Evolutionary conservation across 2,329 filamentous ascomycete species (phyloP).

Genomic region (Dothiorella sarmentorum): DNA sequence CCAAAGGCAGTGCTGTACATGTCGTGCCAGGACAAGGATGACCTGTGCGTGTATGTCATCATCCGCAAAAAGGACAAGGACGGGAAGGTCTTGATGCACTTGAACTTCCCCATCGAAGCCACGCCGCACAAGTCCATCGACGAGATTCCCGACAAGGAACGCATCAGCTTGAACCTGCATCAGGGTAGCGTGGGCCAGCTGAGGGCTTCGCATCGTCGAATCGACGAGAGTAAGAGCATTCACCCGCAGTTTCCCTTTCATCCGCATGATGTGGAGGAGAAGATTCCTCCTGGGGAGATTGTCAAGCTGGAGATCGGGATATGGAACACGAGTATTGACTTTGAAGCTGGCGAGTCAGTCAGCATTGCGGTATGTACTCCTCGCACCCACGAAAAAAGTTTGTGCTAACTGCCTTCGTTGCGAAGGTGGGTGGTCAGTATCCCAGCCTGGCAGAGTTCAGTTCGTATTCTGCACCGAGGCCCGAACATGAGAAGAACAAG

Average conservation of each 20-base stretch:
- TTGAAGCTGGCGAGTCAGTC: conserved; percentile 40
- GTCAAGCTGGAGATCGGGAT: conserved; percentile 49
- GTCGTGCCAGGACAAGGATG: conserved; percentile 41
- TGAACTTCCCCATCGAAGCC: conserved; percentile 43
- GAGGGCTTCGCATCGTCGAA: conserved; percentile 43
- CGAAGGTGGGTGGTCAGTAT: conserved; percentile 23
- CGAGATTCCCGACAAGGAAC: conserved; percentile 54
- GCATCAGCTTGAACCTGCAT: conserved; percentile 41
- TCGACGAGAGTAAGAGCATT: conserved; percentile 25
- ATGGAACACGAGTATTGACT: conserved; percentile 47
- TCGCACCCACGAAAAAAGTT: too few relatives aligned
- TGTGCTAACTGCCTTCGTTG: neutral
- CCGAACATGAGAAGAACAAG: conserved; percentile 42
- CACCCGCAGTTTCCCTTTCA: conserved; percentile 34
- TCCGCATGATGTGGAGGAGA: conserved; percentile 41
- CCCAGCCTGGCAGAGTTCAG: conserved; percentile 41
- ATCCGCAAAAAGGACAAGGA: conserved; percentile 44
- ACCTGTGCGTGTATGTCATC: conserved; percentile 45
- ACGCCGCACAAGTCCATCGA: conserved; percentile 44
- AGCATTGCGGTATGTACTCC: conserved; percentile 21
- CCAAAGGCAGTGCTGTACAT: conserved; percentile 49
- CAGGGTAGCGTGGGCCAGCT: conserved; percentile 44
- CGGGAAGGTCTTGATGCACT: conserved; percentile 42
- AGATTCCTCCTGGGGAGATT: conserved; percentile 40
- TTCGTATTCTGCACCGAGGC: conserved; percentile 37